Percentiles rank a stretch among this genome's conserved stretches.
These are phyloP conservation scores for Xylaria sp. DNA, from an alignment of 495 filamentous ascomycete genomes.

Conservation along the genomic window DNA sequence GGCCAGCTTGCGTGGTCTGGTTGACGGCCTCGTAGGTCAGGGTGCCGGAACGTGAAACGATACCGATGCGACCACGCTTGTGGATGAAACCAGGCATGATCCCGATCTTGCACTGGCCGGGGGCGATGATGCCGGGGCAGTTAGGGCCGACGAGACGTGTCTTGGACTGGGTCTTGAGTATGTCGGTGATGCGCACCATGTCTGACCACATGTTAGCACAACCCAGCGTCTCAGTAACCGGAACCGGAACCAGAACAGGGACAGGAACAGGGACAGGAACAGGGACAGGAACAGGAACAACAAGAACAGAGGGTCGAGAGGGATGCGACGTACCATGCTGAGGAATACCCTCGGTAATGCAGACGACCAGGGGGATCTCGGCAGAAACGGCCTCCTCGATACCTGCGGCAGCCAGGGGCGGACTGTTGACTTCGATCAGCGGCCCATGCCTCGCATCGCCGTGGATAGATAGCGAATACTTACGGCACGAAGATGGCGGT, in stretches of 20 bases:
- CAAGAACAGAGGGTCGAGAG: background rate
- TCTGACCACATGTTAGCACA: slow-evolving; percentile 58
- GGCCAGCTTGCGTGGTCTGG: slow-evolving; percentile 95
- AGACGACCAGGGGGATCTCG: slow-evolving; percentile 91
- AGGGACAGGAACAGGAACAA: too few relatives aligned
- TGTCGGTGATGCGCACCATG: slow-evolving; percentile 99
- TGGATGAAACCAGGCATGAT: slow-evolving; percentile 99
- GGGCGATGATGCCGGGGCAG: slow-evolving; percentile 97
- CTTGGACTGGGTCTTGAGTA: slow-evolving; percentile 97
- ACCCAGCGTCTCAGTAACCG: background rate
- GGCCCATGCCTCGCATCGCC: background rate
- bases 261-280: too few relatives aligned
- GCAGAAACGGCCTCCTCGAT: slow-evolving; percentile 96
- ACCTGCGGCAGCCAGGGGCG: slow-evolving; percentile 87
- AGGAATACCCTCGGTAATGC: slow-evolving; percentile 98
- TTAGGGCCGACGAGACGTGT: slow-evolving; percentile 96
- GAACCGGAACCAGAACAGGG: too few relatives aligned
- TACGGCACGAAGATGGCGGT: slow-evolving; percentile 98
- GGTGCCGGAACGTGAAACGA: slow-evolving; percentile 97
- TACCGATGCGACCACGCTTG: slow-evolving; percentile 97
- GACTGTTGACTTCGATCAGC: slow-evolving; percentile 55
- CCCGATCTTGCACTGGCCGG: slow-evolving; percentile 99
- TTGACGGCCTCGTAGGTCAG: slow-evolving; percentile 99
- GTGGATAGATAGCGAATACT: slow-evolving; percentile 33
- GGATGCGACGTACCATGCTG: slow-evolving; percentile 76